phyloP scores from a whole-genome alignment of 768 basidiomycete genomes.

The Ramaria rubella region DNA sequence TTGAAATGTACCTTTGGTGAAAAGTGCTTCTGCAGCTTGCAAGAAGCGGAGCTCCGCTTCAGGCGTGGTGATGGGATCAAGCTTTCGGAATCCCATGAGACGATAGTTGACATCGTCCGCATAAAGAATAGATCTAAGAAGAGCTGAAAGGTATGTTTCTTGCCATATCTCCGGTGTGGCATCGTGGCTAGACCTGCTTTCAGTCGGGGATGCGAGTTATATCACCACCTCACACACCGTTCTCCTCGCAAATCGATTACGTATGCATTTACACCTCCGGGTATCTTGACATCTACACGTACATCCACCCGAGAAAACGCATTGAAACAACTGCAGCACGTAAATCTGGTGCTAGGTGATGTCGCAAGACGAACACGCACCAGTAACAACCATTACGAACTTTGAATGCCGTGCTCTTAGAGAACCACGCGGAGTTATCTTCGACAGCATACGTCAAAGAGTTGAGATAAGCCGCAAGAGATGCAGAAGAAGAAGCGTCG shows the following conservation, averaged over 20 bases:
- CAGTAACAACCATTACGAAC: slow-evolving; percentile 92
- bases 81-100: slow-evolving; percentile 88
- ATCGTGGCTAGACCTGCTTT: slow-evolving; percentile 54
- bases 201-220: background rate
- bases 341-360: background rate
- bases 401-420: slow-evolving; percentile 79
- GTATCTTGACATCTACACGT: slow-evolving; percentile 96
- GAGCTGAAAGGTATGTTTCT: slow-evolving; percentile 92
- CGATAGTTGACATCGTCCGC: slow-evolving; percentile 91
- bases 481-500: slow-evolving; percentile 96
- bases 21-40: slow-evolving; percentile 82
- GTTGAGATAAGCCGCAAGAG: slow-evolving; percentile 96
- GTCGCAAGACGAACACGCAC: slow-evolving; percentile 36
- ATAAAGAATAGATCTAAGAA: slow-evolving; percentile 88
- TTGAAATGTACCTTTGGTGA: slow-evolving; percentile 61
- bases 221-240: slow-evolving; percentile 45
- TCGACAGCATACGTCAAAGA: slow-evolving; percentile 95
- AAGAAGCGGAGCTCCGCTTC: slow-evolving; percentile 90
- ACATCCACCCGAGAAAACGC: slow-evolving; percentile 97
- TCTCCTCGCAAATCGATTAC: slow-evolving; percentile 92
- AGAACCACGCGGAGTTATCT: slow-evolving; percentile 88
- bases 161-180: slow-evolving; percentile 93
- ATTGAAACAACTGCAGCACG: slow-evolving; percentile 75
- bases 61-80: slow-evolving; percentile 86
- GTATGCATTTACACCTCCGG: slow-evolving; percentile 93